Base-by-base conservation (phyloP, 106 monocot species). In the Acanthochlamys bracteata region DNA sequence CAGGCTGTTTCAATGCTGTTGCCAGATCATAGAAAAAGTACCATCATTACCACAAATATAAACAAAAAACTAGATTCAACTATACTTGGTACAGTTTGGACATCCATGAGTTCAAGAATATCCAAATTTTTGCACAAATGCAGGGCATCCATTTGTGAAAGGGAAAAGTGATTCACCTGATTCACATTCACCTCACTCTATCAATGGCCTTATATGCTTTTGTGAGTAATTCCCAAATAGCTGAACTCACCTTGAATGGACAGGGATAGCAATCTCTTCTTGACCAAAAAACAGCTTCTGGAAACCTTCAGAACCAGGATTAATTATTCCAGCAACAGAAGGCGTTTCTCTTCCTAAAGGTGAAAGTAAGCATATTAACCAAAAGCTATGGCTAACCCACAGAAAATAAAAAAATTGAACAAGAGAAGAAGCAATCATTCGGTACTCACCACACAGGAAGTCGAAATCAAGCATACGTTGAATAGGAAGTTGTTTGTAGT, bases 391-490 rank as follows among this genome's bases (percentile, higher is more conserved):
- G n/a, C n/a, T 51, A 13, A 13, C n/a, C 2, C n/a, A 51, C n/a
- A 51, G n/a, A 4, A 51, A 15, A 19, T 1, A 51, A 51, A 51
- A 51, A 15, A 51, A 2, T 19, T 51, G 9, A 19, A 15, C 8
- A 15, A 13, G 9, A 8, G n/a, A 51, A 13, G n/a, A 4, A 61
- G 7, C 41, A 65, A 67, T 49, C 10, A 59, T 74, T 55, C 10
- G 1, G 51, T 49, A 67, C 71, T 25, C 41, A 96, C 96, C 96
- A 65, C 91, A 91, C 42, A 96, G 80, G 53, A 96, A 96, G 69
- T 96, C 96, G 72, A 96, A 96, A 70, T 96, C 96, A 66, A 96
- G 96, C 96, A 90, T 96, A 70, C 96, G 51, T 53, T 96, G 95
- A 33, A 96, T 85, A 16, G 95, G 95, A 76, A 96, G 96, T 63